Conservation (phyloP, 495 filamentous ascomycete species). For the Lineolata rhizophorae region DNA sequence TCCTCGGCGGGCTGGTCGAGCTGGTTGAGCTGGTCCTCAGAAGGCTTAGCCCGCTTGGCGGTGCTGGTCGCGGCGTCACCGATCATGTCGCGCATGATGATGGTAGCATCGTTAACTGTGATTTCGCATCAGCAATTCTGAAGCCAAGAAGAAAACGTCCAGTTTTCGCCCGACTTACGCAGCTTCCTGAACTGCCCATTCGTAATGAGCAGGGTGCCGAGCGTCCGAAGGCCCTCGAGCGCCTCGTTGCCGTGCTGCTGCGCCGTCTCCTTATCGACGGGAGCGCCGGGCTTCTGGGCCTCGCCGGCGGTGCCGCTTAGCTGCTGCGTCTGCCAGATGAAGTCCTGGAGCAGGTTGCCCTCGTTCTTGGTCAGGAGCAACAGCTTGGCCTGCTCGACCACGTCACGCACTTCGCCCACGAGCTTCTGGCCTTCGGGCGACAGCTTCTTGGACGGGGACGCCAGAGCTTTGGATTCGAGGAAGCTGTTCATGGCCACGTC, state of each 20-base stretch:
- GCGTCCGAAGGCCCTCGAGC: conserved; percentile 64
- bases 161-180: no score
- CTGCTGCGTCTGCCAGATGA: conserved; percentile 78
- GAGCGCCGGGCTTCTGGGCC: conserved; percentile 34
- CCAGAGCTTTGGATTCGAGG: conserved; percentile 40
- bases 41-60: conserved; percentile 56
- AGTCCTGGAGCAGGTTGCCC: conserved; percentile 83
- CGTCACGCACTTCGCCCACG: conserved; percentile 53
- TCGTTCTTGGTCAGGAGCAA: conserved; percentile 90
- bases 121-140: conserved; percentile 10
- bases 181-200: conserved; percentile 96
- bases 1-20: conserved; percentile 71
- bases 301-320: conserved; percentile 33
- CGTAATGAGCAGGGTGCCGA: conserved; percentile 77
- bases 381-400: conserved; percentile 72
- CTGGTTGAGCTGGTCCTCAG: conserved; percentile 50
- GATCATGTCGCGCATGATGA: conserved; percentile 70
- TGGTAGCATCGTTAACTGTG: conserved; percentile 64
- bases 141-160: not conserved
- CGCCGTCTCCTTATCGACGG: conserved; percentile 50
- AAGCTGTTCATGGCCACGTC: conserved; percentile 81
- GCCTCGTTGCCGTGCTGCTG: conserved; percentile 64
- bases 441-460: conserved; percentile 52
- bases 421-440: conserved; percentile 62
- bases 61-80: conserved; percentile 73